These are phyloP conservation scores for Ramicandelaber brevisporus DNA, from an alignment of 192 early-diverging fungal species.

Conservation along the genomic window DNA sequence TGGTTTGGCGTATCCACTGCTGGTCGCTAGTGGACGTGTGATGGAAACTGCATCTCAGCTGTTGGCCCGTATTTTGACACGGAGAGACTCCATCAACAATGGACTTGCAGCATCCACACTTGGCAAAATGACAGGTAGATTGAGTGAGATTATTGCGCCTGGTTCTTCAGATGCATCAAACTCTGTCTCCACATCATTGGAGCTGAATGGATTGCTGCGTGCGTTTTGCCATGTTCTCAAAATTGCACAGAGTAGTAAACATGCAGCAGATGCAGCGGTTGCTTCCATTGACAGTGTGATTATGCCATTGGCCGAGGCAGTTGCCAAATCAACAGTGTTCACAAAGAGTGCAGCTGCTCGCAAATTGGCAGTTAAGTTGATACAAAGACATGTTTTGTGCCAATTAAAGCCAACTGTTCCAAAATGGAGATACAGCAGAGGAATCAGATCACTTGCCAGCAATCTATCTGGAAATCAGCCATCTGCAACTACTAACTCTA, in stretches of 20 bases:
- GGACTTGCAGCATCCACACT: slow-evolving; percentile 24
- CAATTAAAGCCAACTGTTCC: not conserved
- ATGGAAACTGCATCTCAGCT: slow-evolving; percentile 64
- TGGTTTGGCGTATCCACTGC: slow-evolving; percentile 29
- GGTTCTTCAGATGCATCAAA: not conserved
- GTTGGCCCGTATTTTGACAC: slow-evolving; percentile 53
- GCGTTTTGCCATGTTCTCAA: not conserved
- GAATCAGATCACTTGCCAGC: too few species aligned
- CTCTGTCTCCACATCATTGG: not conserved
- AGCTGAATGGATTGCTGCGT: not conserved
- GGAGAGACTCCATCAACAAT: slow-evolving; percentile 59
- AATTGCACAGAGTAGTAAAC: not conserved
- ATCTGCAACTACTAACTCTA: too few species aligned
- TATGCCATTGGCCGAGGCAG: not conserved
- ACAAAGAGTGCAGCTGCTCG: slow-evolving; percentile 6
- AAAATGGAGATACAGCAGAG: too few species aligned
- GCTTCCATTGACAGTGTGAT: too few species aligned
- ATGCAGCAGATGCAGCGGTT: not conserved
- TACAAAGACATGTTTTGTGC: slow-evolving; percentile 1
- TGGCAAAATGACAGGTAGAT: slow-evolving; percentile 38
- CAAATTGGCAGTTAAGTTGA: slow-evolving; percentile 15
- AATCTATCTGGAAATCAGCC: too few species aligned
- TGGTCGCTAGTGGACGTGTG: slow-evolving; percentile 59
- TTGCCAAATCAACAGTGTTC: slow-evolving; percentile 7
- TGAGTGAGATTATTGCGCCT: not conserved